Base-by-base conservation (phyloP, 1,284 basidiomycete genomes). In the Ceratobasidium sp. region DNA sequence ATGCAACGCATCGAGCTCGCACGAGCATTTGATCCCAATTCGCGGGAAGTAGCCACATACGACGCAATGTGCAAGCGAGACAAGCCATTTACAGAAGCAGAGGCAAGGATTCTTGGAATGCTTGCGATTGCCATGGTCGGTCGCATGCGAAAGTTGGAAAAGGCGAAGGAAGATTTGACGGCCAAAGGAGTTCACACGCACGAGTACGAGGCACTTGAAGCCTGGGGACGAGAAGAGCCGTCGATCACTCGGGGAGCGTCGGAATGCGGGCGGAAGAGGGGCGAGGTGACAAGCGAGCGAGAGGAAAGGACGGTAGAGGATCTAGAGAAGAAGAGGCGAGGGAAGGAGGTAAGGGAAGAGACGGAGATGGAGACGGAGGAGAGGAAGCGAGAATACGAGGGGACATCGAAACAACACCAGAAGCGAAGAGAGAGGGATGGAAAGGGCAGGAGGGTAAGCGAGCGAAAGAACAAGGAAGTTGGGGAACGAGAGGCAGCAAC, bases 1-100 rank as follows among this genome's bases (percentile, higher is more conserved):
- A 38, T 65, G 17, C 25, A 49, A 13, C 62, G 43, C 3, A 65
- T 65, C 62, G 47, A 65, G 25, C 22, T 65, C 31, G 62, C 65
- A 20, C 54, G 42, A 22, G 55, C 12, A 29, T 57, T 32, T n/a
- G 13, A 47, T 22, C 52, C 57, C 25, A 25, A 25, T 27, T 38
- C 54, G 42, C 57, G 65, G 65, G 40, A 56, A 17, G 27, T 62
- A 42, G 35, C 53, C 12, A 53, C 53, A 13, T 57, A 29, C 25
- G 22, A 27, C 12, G 15, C 27, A 22, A 35, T 68, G 1, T 56
- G 52, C 32, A 57, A n/a, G 22, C 38, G 45, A 25, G 34, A 52
- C 1, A 34, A 68, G 25, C 34, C 49, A 42, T 62, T 68, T 7
- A 43, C 65, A 2, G n/a, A 10, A 17, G 65, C 60, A 10, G 65